Base-by-base conservation (phyloP, 139 green algal genomes). In the Chlamydomonas applanata region DNA sequence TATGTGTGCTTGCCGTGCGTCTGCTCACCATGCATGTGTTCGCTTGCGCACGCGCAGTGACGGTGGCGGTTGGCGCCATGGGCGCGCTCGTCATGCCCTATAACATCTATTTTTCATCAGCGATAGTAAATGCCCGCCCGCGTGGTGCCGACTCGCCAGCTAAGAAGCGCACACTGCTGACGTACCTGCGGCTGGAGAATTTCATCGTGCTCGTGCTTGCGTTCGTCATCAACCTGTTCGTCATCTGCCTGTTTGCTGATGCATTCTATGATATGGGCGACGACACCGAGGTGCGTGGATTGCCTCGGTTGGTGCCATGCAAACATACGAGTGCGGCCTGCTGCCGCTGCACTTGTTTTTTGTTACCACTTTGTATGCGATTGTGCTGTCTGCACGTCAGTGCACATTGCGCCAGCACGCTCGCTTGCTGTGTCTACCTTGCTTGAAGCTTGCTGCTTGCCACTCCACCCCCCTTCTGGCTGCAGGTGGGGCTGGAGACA, bases 41-140 rank as follows among this genome's bases (percentile, higher is more conserved):
- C 45, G 68, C 90, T 20, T 53, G 52, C 5, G 25, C 36, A 5
- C 44, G 27, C n/a, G 73, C 77, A 27, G 59, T 89, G 36, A 20
- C 62, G 2, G 60, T 82, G 75, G 74, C 75, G 59, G 86, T 90
- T 16, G 87, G 72, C 14, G 82, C 92, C 3, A 49, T 96, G 19
- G 91, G 91, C 19, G 84, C 91, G 0, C 67, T 93, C 19, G 85
- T 96, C 71, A 96, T 96, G 91, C 91, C 91, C 14, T 90, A 91
- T 82, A 97, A 97, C 84, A 85, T 95, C 54, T 97, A 88, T 77
- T 88, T 97, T 66, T 91, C 96, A 81, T 92, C 83, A 11, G 75
- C 83, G 16, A 56, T 91, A 17, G 85, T 90, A 16, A 83, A 88
- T 44, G 61, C 46, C 17, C 62, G 73, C 14, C 73, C 73, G 3